Evolutionary conservation across 2,329 filamentous ascomycete species (phyloP).

Genomic region (Colletotrichum tropicale): DNA sequence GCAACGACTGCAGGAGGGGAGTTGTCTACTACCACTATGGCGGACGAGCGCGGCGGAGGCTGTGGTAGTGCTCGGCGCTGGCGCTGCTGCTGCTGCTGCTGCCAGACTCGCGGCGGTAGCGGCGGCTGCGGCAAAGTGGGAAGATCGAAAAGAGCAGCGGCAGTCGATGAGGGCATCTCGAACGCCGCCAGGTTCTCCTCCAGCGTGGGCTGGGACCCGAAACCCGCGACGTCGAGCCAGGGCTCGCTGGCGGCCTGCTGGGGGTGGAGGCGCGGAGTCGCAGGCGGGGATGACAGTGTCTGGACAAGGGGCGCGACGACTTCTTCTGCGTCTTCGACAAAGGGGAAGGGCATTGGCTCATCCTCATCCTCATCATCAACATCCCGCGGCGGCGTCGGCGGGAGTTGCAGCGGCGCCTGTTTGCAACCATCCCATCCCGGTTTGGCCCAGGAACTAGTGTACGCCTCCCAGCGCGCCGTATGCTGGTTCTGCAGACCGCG

Average conservation of each 20-base stretch:
- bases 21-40: neutral
- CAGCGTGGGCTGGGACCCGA: neutral
- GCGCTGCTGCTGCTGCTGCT: neutral
- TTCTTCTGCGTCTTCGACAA: too few species aligned
- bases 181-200: neutral
- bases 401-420: neutral
- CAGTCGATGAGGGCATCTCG: neutral
- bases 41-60: neutral
- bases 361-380: too few species aligned
- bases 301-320: neutral
- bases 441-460: neutral
- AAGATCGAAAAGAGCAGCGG: neutral
- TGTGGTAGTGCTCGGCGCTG: neutral
- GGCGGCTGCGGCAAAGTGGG: neutral
- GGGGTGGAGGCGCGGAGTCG: neutral
- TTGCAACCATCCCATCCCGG: neutral
- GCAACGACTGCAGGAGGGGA: neutral
- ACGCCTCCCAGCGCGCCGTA: neutral
- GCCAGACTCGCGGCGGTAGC: neutral
- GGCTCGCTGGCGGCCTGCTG: neutral
- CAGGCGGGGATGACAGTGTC: neutral
- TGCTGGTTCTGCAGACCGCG: neutral
- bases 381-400: neutral
- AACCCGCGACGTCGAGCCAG: neutral
- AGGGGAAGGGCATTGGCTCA: too few species aligned